Evolutionary conservation across 2,329 filamentous ascomycete species (phyloP).

Genomic region (Penicillium expansum): DNA sequence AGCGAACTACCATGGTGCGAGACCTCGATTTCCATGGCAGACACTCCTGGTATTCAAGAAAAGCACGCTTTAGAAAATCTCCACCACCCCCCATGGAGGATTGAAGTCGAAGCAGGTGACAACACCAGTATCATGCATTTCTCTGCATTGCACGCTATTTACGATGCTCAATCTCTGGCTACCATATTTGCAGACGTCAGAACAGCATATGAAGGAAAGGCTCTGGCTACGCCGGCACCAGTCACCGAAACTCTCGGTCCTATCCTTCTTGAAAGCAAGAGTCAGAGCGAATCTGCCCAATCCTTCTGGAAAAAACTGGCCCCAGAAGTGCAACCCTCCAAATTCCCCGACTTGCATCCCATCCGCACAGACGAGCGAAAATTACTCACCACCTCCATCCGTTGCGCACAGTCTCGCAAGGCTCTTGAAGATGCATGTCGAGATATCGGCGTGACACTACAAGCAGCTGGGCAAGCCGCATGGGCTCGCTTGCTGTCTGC

Average conservation of each 20-base stretch:
- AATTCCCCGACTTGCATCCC: constrained; percentile 75
- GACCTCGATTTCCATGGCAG: not conserved
- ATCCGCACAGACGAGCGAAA: constrained; percentile 42
- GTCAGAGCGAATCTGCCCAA: constrained; percentile 32
- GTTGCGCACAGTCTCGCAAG: constrained; percentile 42
- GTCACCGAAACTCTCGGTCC: constrained; percentile 46
- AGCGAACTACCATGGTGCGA: constrained; percentile 43
- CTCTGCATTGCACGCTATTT: constrained; percentile 75
- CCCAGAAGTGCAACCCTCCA: constrained; percentile 56
- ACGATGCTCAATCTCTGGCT: constrained; percentile 74
- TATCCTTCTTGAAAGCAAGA: constrained; percentile 43
- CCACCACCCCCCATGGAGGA: constrained; percentile 61
- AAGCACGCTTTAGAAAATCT: constrained; percentile 44
- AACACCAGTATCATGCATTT: constrained; percentile 43
- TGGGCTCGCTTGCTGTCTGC: constrained; percentile 74
- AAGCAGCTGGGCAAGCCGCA: constrained; percentile 70
- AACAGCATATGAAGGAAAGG: constrained; percentile 35
- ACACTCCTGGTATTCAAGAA: constrained; percentile 10
- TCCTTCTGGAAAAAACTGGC: constrained; percentile 64
- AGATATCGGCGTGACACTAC: constrained; percentile 64
- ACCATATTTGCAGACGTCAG: constrained; percentile 62
- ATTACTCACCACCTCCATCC: constrained; percentile 35
- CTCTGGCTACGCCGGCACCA: constrained; percentile 24
- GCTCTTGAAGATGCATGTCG: constrained; percentile 58
- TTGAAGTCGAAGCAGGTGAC: constrained; percentile 48